Percentiles rank a stretch among this genome's conserved stretches.
Conservation (phyloP, 2,329 filamentous ascomycete genomes). For the Colletotrichum endophyticum region DNA sequence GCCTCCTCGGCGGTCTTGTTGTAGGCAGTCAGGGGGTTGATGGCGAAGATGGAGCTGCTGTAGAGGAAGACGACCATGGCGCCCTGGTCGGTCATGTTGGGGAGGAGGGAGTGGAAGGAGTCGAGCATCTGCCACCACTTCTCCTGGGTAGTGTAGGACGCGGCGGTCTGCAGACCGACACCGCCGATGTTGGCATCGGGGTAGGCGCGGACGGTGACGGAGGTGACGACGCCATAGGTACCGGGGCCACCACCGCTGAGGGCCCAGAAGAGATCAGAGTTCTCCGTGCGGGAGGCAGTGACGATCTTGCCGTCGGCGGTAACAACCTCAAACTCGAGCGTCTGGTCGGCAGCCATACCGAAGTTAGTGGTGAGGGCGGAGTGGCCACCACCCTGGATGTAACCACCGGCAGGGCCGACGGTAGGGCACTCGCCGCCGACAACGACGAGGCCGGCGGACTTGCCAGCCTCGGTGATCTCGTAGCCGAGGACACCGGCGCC, state of each 20-base stretch:
- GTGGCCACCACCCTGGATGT: conserved; percentile 65
- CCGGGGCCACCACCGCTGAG: conserved; percentile 64
- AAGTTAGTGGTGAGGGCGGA: conserved; percentile 55
- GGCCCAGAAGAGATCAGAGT: conserved; percentile 69
- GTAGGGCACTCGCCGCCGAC: conserved; percentile 55
- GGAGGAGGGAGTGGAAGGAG: conserved; percentile 45
- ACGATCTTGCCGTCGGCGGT: conserved; percentile 53
- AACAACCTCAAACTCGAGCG: conserved; percentile 61
- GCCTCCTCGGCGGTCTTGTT: conserved; percentile 48
- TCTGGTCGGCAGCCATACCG: conserved; percentile 65
- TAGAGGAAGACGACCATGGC: conserved; percentile 54
- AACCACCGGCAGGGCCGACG: conserved; percentile 65
- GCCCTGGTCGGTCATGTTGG: conserved; percentile 53
- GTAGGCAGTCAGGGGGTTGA: conserved; percentile 52
- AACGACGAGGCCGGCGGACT: conserved; percentile 30
- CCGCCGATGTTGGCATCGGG: conserved; percentile 46
- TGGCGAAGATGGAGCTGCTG: conserved; percentile 49
- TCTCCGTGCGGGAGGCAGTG: conserved; percentile 48
- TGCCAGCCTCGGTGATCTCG: conserved; percentile 37
- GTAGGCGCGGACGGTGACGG: conserved; percentile 58
- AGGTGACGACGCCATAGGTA: conserved; percentile 62
- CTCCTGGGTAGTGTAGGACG: conserved; percentile 30
- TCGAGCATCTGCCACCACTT: conserved; percentile 54
- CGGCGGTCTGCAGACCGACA: conserved; percentile 39
- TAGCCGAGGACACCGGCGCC: conserved; percentile 57